Evolutionary conservation across 208 protist species (phyloP).

Genomic region (Leishmania tarentolae): DNA sequence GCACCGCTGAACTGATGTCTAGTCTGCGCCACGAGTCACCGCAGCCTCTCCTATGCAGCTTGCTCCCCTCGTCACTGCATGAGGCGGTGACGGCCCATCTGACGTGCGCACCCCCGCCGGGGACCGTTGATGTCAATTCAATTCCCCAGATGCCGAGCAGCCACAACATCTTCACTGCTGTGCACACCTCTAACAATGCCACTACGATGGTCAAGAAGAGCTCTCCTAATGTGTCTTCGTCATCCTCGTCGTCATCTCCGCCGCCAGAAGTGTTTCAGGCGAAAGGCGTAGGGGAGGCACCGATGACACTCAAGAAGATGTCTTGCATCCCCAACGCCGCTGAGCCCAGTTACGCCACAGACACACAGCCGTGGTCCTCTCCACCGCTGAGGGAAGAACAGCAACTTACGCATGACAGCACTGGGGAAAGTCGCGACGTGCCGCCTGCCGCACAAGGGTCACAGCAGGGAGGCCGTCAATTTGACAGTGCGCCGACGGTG

Average conservation of each 20-base stretch:
- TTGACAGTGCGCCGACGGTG: not conserved
- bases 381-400: slow-evolving; percentile 19
- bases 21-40: slow-evolving; percentile 15
- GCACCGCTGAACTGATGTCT: slow-evolving; percentile 7
- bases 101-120: not conserved
- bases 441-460: not conserved
- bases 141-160: not conserved
- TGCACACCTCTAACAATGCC: slow-evolving; percentile 17
- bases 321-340: not conserved
- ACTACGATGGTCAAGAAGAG: not conserved
- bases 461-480: not conserved
- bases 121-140: slow-evolving; percentile 4
- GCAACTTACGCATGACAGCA: slow-evolving; percentile 8
- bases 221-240: not conserved
- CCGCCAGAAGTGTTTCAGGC: not conserved
- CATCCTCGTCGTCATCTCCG: not conserved
- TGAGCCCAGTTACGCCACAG: slow-evolving; percentile 4
- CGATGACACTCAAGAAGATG: not conserved
- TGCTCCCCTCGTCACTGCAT: not conserved
- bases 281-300: not conserved
- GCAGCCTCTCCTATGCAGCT: slow-evolving; percentile 11
- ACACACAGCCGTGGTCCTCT: slow-evolving; percentile 34
- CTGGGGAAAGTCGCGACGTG: not conserved
- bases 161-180: slow-evolving; percentile 17
- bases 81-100: not conserved